Evolutionary conservation across 192 early-diverging fungal genomes (phyloP), one percentile per base, ranked within the genome.

Genomic region (Linnemannia exigua): DNA sequence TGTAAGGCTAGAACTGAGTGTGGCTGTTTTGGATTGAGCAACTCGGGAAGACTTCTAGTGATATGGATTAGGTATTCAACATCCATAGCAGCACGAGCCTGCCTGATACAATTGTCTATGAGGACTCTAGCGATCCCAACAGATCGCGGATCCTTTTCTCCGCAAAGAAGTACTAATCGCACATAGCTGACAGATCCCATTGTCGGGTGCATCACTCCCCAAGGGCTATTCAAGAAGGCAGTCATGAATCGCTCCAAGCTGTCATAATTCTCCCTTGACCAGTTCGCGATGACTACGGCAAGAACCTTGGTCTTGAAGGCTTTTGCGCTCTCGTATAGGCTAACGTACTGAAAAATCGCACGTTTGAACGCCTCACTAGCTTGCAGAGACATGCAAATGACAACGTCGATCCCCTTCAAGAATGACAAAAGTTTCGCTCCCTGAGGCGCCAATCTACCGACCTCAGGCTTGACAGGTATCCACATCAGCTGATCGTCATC

Each of bases 61-160:
- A 81, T 22, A 0, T 31, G 61, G 15, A 20, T 3, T 0, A 38
- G 22, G 36, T 71, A 81, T 17, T 66, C 46, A 3, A 38, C 25
- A n/a, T 76, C 69, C 68, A 37, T 71, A 25, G 52, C 51, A 5
- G 22, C 11, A 22, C 44, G 48, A 19, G 80, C 33, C 38, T 54
- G 33, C 1, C 35, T 16, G 25, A 50, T 66, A n/a, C 80, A 81
- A 16, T 76, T 71, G 14, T 71, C 36, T 50, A 81, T 76, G 0
- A 81, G 31, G 9, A 72, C 28, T 7, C 71, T 52, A 15, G 44
- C 54, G 17, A 75, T 7, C 15, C 31, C 44, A 20, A 74, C 50
- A 22, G 63, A 44, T 35, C 38, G 12, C 2, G 74, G 80, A 3
- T 66, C 19, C 9, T 35, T 58, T 67, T 76, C 17, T 1, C 48